Conservation (phyloP, 768 basidiomycete species). For the Baorangia bicolor region DNA sequence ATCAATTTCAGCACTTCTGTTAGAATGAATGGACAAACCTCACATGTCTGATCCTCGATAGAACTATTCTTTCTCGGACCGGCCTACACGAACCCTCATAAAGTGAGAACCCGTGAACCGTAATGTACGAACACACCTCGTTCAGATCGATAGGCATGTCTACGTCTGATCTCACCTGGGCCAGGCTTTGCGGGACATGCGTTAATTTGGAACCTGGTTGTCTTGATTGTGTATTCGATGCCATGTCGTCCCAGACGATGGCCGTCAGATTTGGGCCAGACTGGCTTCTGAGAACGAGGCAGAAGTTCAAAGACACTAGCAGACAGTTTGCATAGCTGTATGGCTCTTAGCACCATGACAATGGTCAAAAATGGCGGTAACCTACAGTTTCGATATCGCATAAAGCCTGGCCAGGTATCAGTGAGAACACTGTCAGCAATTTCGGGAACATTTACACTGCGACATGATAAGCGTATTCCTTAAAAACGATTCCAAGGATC, state of each 20-base stretch:
- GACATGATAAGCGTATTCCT: not conserved
- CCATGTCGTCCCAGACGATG: constrained; percentile 2
- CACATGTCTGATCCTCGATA: not conserved
- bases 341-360: not conserved
- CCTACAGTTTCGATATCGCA: constrained; percentile 17
- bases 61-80: not conserved
- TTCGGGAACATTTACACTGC: constrained; percentile 16
- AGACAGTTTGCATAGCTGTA: constrained; percentile 19
- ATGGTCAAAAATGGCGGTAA: not conserved
- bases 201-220: not conserved
- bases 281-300: constrained; percentile 3
- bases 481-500: constrained; percentile 7
- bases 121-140: not conserved
- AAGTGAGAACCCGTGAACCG: not conserved
- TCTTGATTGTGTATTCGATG: not conserved
- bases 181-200: not conserved
- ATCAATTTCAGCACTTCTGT: not conserved
- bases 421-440: not conserved
- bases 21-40: not conserved
- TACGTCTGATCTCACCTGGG: not conserved
- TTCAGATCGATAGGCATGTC: not conserved
- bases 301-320: constrained; percentile 18
- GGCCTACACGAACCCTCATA: not conserved
- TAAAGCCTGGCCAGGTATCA: constrained; percentile 7
- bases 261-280: not conserved